These are phyloP conservation scores for Phaffomyces thermotolerans DNA, from an alignment of 805 yeast genomes.

Conservation along the genomic window DNA sequence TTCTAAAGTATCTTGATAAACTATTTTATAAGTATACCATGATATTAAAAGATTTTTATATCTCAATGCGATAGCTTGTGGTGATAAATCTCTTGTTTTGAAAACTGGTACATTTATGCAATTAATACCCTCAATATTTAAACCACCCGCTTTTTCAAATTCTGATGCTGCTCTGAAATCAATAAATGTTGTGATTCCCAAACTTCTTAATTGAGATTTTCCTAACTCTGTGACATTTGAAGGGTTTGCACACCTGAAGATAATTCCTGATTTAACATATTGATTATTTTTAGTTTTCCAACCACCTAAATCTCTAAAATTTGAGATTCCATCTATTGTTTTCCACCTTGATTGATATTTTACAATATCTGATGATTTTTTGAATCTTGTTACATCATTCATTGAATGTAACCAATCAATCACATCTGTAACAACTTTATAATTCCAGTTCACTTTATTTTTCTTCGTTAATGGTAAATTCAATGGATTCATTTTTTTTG, in stretches of 20 bases:
- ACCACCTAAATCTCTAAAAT: constrained; percentile 80
- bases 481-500: constrained; percentile 28
- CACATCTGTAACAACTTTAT: constrained; percentile 42
- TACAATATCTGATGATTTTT: constrained; percentile 27
- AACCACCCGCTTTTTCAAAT: constrained; percentile 36
- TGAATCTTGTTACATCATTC: constrained; percentile 49
- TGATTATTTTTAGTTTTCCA: constrained; percentile 36
- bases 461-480: constrained; percentile 36
- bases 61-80: constrained; percentile 52
- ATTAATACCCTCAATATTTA: constrained; percentile 37
- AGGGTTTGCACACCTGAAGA: constrained; percentile 61
- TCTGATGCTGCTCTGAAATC: constrained; percentile 66
- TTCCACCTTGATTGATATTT: constrained; percentile 51
- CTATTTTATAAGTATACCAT: constrained; percentile 55
- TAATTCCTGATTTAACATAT: constrained; percentile 44
- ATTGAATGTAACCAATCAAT: constrained; percentile 40
- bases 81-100: constrained; percentile 47
- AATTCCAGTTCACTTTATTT: constrained; percentile 51
- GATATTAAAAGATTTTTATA: constrained; percentile 48
- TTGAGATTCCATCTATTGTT: constrained; percentile 55
- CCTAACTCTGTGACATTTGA: constrained; percentile 48
- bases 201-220: constrained; percentile 24
- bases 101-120: constrained; percentile 55
- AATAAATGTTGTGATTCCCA: constrained; percentile 49
- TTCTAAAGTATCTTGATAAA: constrained; percentile 51